phyloP scores from a whole-genome alignment of 805 yeast species.

The Wickerhamiella allomyrinae region DNA sequence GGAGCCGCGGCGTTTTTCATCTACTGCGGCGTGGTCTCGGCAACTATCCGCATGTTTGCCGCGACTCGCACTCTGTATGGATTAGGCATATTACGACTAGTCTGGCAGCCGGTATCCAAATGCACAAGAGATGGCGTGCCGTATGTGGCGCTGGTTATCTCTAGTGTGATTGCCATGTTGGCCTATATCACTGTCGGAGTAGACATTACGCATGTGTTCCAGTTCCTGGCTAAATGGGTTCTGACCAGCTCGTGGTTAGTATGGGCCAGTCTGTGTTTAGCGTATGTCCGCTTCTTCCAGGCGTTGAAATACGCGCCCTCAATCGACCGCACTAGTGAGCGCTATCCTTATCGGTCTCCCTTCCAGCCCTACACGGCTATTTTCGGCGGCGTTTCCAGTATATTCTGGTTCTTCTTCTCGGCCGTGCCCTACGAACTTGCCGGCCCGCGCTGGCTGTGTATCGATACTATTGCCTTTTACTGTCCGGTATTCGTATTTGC shows the following conservation, averaged over 20 bases:
- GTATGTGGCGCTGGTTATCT: slow-evolving; percentile 4
- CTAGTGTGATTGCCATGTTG: slow-evolving; percentile 2
- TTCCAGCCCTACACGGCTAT: slow-evolving; percentile 57
- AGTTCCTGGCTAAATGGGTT: slow-evolving; percentile 5
- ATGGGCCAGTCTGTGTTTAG: slow-evolving; percentile 56
- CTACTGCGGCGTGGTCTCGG: slow-evolving; percentile 6
- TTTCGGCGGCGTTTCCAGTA: slow-evolving; percentile 19
- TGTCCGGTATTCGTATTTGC: slow-evolving; percentile 36
- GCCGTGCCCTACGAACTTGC: slow-evolving; percentile 9
- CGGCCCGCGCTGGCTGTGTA: slow-evolving; percentile 19
- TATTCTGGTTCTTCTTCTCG: slow-evolving; percentile 38
- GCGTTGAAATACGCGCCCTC: slow-evolving; percentile 47
- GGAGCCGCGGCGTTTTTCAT: slow-evolving; percentile 8
- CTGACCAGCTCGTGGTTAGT: slow-evolving; percentile 29
- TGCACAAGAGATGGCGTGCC: slow-evolving; percentile 11
- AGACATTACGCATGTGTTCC: background rate
- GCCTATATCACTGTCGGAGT: slow-evolving; percentile 5
- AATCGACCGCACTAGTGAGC: slow-evolving; percentile 44
- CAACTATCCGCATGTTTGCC: slow-evolving; percentile 8
- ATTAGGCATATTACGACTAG: slow-evolving; percentile 6
- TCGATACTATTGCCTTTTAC: slow-evolving; percentile 41
- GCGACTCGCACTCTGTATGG: slow-evolving; percentile 14
- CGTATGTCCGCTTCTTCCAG: slow-evolving; percentile 45
- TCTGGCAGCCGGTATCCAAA: slow-evolving; percentile 5
- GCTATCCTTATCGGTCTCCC: slow-evolving; percentile 54